phyloP scores from a whole-genome alignment of 805 yeast genomes.

The Starmerella etchellsii region DNA sequence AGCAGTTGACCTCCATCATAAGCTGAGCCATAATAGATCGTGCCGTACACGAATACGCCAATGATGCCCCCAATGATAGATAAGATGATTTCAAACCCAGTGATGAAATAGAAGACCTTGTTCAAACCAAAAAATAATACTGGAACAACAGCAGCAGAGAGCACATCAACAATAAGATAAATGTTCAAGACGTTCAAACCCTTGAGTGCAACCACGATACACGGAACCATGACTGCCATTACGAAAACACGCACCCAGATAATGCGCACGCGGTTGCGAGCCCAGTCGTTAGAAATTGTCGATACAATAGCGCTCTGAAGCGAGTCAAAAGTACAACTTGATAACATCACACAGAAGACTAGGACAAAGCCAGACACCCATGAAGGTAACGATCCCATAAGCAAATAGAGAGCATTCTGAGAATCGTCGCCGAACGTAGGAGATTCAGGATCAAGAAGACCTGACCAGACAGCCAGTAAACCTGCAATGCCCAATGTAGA shows the following conservation, averaged over 20 bases:
- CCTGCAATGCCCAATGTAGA: slow-evolving; percentile 74
- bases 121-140: slow-evolving; percentile 68
- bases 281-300: slow-evolving; percentile 76
- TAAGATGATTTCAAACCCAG: slow-evolving; percentile 67
- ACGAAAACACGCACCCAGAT: slow-evolving; percentile 59
- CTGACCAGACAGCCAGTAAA: slow-evolving; percentile 82
- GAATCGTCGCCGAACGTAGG: slow-evolving; percentile 41
- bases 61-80: slow-evolving; percentile 78
- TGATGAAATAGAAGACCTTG: slow-evolving; percentile 50
- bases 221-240: slow-evolving; percentile 69
- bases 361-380: slow-evolving; percentile 81
- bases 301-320: slow-evolving; percentile 81
- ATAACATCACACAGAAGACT: slow-evolving; percentile 57
- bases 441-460: slow-evolving; percentile 34
- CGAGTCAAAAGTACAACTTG: slow-evolving; percentile 83
- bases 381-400: slow-evolving; percentile 58
- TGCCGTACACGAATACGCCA: slow-evolving; percentile 71
- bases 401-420: slow-evolving; percentile 52
- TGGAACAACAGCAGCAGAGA: slow-evolving; percentile 79
- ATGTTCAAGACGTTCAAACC: slow-evolving; percentile 77
- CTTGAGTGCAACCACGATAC: slow-evolving; percentile 68
- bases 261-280: slow-evolving; percentile 64
- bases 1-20: slow-evolving; percentile 62
- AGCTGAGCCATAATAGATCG: slow-evolving; percentile 57
- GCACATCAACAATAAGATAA: slow-evolving; percentile 79